phyloP scores from a whole-genome alignment of 2,329 filamentous ascomycete genomes.

The Monilinia aucupariae region DNA sequence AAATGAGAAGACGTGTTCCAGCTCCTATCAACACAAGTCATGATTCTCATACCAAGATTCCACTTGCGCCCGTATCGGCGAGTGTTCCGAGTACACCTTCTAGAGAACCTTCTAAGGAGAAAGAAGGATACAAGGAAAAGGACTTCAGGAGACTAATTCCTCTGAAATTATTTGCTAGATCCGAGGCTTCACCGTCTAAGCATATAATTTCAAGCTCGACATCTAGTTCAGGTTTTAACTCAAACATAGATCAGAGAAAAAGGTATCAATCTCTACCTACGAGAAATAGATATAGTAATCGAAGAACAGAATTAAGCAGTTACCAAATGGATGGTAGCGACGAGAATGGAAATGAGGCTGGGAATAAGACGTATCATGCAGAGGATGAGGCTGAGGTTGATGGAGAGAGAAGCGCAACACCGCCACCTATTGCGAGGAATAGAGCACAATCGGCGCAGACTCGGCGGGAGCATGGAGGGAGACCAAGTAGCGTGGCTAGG shows the following conservation, averaged over 20 bases:
- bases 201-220: neutral
- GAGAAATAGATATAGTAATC: conserved; percentile 3
- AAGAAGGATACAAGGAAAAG: conserved; percentile 9
- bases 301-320: neutral
- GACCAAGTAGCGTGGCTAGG: conserved; percentile 21
- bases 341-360: neutral
- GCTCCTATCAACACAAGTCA: neutral
- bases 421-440: conserved; percentile 29
- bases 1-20: conserved; percentile 21
- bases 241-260: neutral
- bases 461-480: neutral
- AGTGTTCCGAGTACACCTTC: neutral
- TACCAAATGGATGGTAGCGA: conserved; percentile 2
- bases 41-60: neutral
- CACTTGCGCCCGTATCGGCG: neutral
- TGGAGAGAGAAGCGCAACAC: conserved; percentile 28
- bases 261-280: conserved; percentile 3
- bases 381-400: neutral
- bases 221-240: neutral
- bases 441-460: conserved; percentile 11
- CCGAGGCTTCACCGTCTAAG: neutral
- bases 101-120: neutral
- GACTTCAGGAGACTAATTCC: conserved; percentile 7
- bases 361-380: conserved; percentile 12
- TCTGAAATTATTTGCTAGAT: neutral